Base-by-base conservation (phyloP, 2,329 filamentous ascomycete genomes). In the Fusarium sp. region DNA sequence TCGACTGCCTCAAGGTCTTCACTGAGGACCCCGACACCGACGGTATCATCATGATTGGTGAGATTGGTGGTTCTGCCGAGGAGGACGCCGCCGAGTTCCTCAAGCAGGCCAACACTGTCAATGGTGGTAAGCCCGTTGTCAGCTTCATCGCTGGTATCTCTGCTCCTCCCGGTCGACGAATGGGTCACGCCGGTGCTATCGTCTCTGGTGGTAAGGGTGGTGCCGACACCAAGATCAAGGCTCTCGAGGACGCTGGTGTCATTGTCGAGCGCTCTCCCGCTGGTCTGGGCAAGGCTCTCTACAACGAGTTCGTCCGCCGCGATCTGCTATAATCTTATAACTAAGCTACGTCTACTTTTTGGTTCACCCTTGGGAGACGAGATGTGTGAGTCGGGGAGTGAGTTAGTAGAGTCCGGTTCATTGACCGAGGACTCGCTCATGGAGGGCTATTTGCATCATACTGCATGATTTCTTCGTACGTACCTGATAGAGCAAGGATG, bases 31-130 rank as follows among this genome's bases (percentile, higher is more conserved):
- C 92, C 83, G 94, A 97, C 87, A 99, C 96, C 42, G 96, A 99
- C 82, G 96, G 96, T 81, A 98, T 99, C 86, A 98, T 99, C 87
- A 98, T 99, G 96, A 98, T 99, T 83, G 96, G 96, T 82, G 96
- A 98, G 88, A 98, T 99, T 82, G 96, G 96, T 85, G 96, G 96
- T 73, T 94, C 93, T 68, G 96, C 96, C 67, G 96, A 99, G 87
- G 96, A 99, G 87, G 96, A 99, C 79, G 96, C 96, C 42, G 95
- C 96, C 79, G 96, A 98, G 79, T 99, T 97, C 89, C 86, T 98
- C 81, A 94, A 93, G 87, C 88, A 91, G 82, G 90, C 96, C 88
- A 98, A 99, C 90, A 95, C 91, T 68, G 87, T 91, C 83, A 93
- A 94, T 85, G 87, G 88, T 66, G 88, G 88, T 81, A 99, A 98